Evolutionary conservation across 2,329 filamentous ascomycete species (phyloP).

Genomic region (Trichocomaceae sp.): DNA sequence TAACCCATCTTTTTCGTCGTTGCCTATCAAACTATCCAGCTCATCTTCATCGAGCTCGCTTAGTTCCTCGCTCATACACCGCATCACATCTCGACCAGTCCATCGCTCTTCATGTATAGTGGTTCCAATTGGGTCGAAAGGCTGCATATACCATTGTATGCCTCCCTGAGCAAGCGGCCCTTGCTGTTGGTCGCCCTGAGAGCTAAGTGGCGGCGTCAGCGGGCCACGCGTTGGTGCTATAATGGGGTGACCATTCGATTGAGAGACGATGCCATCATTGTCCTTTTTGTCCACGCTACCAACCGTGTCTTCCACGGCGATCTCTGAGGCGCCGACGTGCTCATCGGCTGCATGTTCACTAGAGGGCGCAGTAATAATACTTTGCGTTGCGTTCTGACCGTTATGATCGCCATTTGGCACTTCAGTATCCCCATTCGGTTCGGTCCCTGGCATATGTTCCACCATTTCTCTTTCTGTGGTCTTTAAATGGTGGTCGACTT

Average conservation of each 20-base stretch:
- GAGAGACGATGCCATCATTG: slow-evolving; percentile 19
- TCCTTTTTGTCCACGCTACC: slow-evolving; percentile 26
- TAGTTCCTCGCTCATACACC: slow-evolving; percentile 74
- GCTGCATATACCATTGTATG: slow-evolving; percentile 78
- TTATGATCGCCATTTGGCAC: slow-evolving; percentile 15
- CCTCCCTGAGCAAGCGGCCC: slow-evolving; percentile 63
- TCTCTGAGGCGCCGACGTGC: slow-evolving; percentile 29
- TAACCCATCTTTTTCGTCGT: slow-evolving; percentile 39
- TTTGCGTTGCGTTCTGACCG: slow-evolving; percentile 4
- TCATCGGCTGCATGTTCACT: slow-evolving; percentile 14
- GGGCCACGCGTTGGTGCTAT: slow-evolving; percentile 19
- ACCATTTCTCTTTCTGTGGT: slow-evolving; percentile 14
- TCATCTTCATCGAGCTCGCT: slow-evolving; percentile 91
- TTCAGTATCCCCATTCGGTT: slow-evolving; percentile 12
- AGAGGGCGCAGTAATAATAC: slow-evolving; percentile 9
- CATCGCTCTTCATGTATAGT: slow-evolving; percentile 70
- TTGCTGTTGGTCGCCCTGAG: slow-evolving; percentile 38
- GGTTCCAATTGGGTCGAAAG: slow-evolving; percentile 72
- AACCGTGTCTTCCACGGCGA: slow-evolving; percentile 16
- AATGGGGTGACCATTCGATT: slow-evolving; percentile 44
- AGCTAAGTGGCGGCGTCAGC: slow-evolving; percentile 37
- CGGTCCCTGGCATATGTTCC: slow-evolving; percentile 20
- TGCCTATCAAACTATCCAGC: slow-evolving; percentile 59
- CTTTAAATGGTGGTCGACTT: slow-evolving; percentile 16
- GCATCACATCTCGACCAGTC: slow-evolving; percentile 64